These are phyloP conservation scores for Leavenworthia alabamica DNA, from an alignment of 345 rosid species.

Conservation along the genomic window DNA sequence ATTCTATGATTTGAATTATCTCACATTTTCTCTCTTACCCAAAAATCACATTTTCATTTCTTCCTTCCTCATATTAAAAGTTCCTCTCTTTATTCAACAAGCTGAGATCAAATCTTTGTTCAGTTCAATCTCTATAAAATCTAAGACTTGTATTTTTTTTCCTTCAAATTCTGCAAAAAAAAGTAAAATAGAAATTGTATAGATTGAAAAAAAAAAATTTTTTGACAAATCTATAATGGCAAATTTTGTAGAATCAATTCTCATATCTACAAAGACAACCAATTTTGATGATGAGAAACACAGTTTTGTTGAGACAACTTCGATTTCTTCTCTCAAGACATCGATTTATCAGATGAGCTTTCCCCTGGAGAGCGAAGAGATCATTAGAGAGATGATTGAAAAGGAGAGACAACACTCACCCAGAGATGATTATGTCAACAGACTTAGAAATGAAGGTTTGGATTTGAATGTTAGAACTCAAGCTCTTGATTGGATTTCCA, in stretches of 20 bases:
- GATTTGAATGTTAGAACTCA: conserved; percentile 44
- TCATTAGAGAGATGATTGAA: conserved; percentile 41
- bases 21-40: conserved; percentile 16
- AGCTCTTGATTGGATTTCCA: conserved; percentile 66
- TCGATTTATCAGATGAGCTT: conserved; percentile 35
- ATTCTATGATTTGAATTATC: conserved; percentile 6
- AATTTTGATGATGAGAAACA: conserved; percentile 16
- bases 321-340: not conserved
- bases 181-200: not conserved
- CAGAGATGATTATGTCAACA: conserved; percentile 45
- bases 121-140: conserved; percentile 15
- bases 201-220: conserved; percentile 14
- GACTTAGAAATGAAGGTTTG: conserved; percentile 50
- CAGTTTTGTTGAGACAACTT: conserved; percentile 1
- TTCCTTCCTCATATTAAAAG: not conserved
- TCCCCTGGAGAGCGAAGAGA: conserved; percentile 40
- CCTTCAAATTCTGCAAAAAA: conserved; percentile 2
- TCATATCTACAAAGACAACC: conserved; percentile 10
- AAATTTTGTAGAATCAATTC: conserved; percentile 13
- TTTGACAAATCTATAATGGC: conserved; percentile 13
- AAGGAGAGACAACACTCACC: conserved; percentile 52
- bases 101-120: conserved; percentile 10
- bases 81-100: not conserved
- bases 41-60: not conserved
- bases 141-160: not conserved